Conservation (phyloP, 1,284 basidiomycete species). For the Bondarzewia mesenterica region DNA sequence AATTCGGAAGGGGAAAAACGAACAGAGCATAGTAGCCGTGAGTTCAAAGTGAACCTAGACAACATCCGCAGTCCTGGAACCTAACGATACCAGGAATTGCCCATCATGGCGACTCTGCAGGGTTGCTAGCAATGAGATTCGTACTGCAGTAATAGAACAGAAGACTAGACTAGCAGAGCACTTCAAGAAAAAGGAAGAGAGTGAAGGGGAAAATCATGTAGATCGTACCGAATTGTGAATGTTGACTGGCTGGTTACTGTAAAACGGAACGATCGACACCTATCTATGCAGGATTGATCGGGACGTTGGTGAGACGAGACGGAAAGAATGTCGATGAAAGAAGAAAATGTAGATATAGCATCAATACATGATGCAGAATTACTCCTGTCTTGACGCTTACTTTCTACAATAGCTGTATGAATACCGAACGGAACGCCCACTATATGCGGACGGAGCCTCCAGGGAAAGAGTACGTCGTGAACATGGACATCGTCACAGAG, state of each 20-base stretch:
- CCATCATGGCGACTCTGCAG: too few species aligned
- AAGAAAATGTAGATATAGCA: not conserved
- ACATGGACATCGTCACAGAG: constrained; percentile 3
- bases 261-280: not conserved
- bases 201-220: too few species aligned
- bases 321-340: not conserved
- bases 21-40: too few species aligned
- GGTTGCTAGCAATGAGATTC: too few species aligned
- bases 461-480: not conserved
- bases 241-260: not conserved
- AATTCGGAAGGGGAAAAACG: too few species aligned
- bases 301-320: not conserved
- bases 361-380: not conserved
- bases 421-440: not conserved
- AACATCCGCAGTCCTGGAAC: too few species aligned
- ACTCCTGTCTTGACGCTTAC: not conserved
- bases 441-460: not conserved
- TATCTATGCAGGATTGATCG: not conserved
- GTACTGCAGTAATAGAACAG: too few species aligned
- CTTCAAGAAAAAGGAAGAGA: too few species aligned
- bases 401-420: not conserved
- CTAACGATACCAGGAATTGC: too few species aligned
- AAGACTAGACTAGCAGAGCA: not conserved
- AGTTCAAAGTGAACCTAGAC: too few species aligned
- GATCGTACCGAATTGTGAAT: not conserved